These are phyloP conservation scores for Astrephomene gubernaculifera DNA, from an alignment of 139 green algal species.

Conservation along the genomic window DNA sequence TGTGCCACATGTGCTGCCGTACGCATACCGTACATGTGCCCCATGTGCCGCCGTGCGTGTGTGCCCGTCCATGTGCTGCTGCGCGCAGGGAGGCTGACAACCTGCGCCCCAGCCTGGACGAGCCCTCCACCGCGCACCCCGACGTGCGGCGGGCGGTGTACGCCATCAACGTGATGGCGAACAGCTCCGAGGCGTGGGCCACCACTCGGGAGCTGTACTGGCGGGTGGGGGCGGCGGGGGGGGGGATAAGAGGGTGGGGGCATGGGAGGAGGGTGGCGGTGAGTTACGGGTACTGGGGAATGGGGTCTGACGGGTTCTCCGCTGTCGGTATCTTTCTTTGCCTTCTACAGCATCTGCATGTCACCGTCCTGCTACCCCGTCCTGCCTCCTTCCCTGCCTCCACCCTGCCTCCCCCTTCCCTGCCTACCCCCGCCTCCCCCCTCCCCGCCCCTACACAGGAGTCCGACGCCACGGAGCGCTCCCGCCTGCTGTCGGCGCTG, in stretches of 20 bases:
- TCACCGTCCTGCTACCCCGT: too few species aligned
- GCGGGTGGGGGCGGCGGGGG: background rate
- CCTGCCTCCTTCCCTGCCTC: background rate
- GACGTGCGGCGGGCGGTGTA: slow-evolving; percentile 69
- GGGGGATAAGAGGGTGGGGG: background rate
- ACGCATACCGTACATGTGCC: too few species aligned
- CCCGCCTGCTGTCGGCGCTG: slow-evolving; percentile 27
- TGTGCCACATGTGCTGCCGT: too few species aligned
- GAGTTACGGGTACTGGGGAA: background rate
- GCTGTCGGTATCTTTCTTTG: background rate
- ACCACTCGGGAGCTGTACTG: slow-evolving; percentile 44
- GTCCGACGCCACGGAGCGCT: slow-evolving; percentile 18
- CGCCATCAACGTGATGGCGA: slow-evolving; percentile 40
- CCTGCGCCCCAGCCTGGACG: background rate
- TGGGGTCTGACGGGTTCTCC: background rate
- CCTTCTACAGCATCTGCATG: too few species aligned
- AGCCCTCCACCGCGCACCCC: slow-evolving; percentile 23
- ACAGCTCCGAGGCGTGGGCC: background rate
- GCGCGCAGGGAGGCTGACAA: background rate
- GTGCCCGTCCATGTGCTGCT: too few species aligned
- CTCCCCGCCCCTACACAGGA: slow-evolving; percentile 5
- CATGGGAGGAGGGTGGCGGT: background rate
- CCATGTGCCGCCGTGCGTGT: too few species aligned
- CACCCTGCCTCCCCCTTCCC: background rate
- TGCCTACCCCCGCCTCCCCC: background rate